Evolutionary conservation across 2,329 filamentous ascomycete species (phyloP).

Genomic region (Dryadomyces quercus-mongolicae): DNA sequence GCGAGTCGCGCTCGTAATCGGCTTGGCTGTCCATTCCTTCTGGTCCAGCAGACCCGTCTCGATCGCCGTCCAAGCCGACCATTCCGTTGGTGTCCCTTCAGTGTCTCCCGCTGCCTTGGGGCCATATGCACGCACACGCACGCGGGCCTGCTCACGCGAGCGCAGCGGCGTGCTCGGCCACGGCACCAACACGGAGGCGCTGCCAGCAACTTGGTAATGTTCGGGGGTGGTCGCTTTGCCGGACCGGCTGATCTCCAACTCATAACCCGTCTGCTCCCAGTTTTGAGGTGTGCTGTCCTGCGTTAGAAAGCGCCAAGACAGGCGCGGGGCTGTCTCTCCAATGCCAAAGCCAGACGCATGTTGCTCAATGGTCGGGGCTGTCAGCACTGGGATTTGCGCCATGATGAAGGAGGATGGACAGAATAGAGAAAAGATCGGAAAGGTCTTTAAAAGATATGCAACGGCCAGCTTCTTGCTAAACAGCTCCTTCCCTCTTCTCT

Average conservation of each 20-base stretch:
- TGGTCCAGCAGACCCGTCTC: conserved; percentile 9
- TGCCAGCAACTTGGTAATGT: conserved; percentile 4
- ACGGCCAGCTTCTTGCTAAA: neutral
- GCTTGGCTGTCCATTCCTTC: conserved; percentile 7
- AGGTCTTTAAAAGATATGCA: neutral
- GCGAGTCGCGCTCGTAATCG: neutral
- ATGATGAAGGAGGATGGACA: neutral
- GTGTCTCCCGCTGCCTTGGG: too few relatives aligned
- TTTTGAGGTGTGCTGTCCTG: neutral
- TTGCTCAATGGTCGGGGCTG: conserved; percentile 11
- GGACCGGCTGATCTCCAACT: conserved; percentile 7
- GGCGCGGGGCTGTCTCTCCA: conserved; percentile 7
- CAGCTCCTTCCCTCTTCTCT: too few relatives aligned
- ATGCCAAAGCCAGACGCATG: conserved; percentile 13
- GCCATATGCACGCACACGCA: conserved; percentile 8
- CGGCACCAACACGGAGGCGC: conserved; percentile 20
- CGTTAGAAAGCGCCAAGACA: conserved; percentile 13
- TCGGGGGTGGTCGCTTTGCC: neutral
- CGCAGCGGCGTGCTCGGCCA: conserved; percentile 18
- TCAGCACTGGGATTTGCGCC: neutral
- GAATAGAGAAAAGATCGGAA: neutral
- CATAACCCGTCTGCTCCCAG: conserved; percentile 12
- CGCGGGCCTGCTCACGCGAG: conserved; percentile 7
- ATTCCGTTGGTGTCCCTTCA: conserved; percentile 5
- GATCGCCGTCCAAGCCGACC: conserved; percentile 11